Evolutionary conservation across 1,284 basidiomycete species (phyloP).

Genomic region (Malassezia pachydermatis): DNA sequence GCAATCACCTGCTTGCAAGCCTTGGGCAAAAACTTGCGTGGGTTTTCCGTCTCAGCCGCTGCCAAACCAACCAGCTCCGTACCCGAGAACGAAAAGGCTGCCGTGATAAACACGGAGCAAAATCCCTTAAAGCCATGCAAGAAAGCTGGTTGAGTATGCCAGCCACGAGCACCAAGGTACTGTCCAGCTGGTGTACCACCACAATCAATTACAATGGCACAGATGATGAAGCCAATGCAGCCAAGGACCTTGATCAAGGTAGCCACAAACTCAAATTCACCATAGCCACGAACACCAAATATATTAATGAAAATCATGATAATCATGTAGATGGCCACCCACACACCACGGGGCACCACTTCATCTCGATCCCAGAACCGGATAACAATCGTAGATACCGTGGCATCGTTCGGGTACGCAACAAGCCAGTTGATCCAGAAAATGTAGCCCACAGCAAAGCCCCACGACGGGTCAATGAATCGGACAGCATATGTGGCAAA

Average conservation of each 20-base stretch:
- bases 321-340: slow-evolving; percentile 34
- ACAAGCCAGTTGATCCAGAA: slow-evolving; percentile 45
- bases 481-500: slow-evolving; percentile 43
- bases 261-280: slow-evolving; percentile 40
- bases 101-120: slow-evolving; percentile 27
- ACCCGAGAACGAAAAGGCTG: slow-evolving; percentile 30
- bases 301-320: slow-evolving; percentile 37
- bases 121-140: slow-evolving; percentile 33
- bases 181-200: slow-evolving; percentile 32
- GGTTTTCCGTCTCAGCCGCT: slow-evolving; percentile 55
- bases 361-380: slow-evolving; percentile 35
- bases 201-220: slow-evolving; percentile 40
- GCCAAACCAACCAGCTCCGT: slow-evolving; percentile 58
- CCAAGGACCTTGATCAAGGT: slow-evolving; percentile 41
- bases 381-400: slow-evolving; percentile 40
- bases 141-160: slow-evolving; percentile 23
- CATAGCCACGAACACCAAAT: slow-evolving; percentile 44
- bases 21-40: slow-evolving; percentile 49
- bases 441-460: slow-evolving; percentile 44
- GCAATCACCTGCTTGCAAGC: slow-evolving; percentile 50
- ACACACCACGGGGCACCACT: slow-evolving; percentile 28
- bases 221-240: slow-evolving; percentile 44
- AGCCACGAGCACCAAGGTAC: slow-evolving; percentile 22
- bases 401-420: slow-evolving; percentile 37
- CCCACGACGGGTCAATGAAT: slow-evolving; percentile 41